phyloP scores from a whole-genome alignment of 2,329 filamentous ascomycete genomes.

The Xylariaceae sp. region DNA sequence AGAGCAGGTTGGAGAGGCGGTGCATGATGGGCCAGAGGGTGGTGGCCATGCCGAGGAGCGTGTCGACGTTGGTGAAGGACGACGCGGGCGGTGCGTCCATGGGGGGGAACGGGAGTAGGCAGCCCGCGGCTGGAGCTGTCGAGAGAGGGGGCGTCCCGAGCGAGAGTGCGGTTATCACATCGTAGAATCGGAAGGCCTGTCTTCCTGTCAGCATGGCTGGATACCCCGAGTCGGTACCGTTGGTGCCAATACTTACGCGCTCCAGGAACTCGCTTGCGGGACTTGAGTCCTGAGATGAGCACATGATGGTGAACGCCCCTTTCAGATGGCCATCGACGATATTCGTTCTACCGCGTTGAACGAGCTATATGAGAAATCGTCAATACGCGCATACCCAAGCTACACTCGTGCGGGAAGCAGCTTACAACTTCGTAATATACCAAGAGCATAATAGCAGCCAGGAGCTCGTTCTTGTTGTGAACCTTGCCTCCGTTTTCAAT shows the following conservation, averaged over 20 bases:
- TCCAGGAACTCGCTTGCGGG: conserved; percentile 55
- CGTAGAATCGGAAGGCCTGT: conserved; percentile 62
- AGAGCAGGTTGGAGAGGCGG: conserved; percentile 51
- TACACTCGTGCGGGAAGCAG: conserved; percentile 7
- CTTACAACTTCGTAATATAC: conserved; percentile 62
- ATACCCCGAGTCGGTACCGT: no score
- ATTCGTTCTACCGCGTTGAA: conserved; percentile 55
- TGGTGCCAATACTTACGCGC: conserved; percentile 38
- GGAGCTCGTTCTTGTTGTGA: conserved; percentile 52
- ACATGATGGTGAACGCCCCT: conserved; percentile 59
- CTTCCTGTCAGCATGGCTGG: conserved; percentile 17
- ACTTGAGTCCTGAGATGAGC: conserved; percentile 40
- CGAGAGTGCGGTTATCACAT: conserved; percentile 60
- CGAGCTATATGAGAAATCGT: conserved; percentile 40
- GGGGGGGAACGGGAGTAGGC: conserved; percentile 42
- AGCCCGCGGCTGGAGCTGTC: conserved; percentile 41
- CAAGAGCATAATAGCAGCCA: conserved; percentile 57
- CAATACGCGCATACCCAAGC: no score
- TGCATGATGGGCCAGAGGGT: conserved; percentile 62
- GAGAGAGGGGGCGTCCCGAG: conserved; percentile 55
- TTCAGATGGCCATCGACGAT: conserved; percentile 59
- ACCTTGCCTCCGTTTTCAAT: conserved; percentile 49
- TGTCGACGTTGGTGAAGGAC: conserved; percentile 50
- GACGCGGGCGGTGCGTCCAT: conserved; percentile 40
- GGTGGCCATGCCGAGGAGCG: conserved; percentile 57